Conservation (phyloP, 78 protist species). For the Emiliania huxleyi region DNA sequence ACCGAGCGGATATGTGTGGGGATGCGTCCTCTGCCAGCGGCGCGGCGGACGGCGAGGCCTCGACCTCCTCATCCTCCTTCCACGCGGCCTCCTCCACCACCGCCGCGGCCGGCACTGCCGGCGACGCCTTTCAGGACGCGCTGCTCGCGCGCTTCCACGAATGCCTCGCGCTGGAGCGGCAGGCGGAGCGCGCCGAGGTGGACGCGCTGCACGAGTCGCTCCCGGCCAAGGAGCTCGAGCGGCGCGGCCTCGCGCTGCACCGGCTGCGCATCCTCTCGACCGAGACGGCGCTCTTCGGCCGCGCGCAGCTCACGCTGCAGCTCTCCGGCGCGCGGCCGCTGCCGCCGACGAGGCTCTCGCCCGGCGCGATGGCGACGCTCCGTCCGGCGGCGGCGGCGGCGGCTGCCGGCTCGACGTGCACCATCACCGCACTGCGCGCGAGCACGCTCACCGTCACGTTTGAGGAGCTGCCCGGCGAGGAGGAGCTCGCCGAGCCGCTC, state of each 20-base stretch:
- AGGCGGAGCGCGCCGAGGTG: neutral
- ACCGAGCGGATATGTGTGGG: too few relatives aligned
- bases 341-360: neutral
- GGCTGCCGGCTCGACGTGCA: neutral
- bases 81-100: too few relatives aligned
- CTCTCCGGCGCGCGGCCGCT: neutral
- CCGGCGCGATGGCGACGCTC: neutral
- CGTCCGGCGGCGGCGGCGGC: neutral
- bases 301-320: neutral
- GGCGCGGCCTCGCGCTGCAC: constrained; percentile 31
- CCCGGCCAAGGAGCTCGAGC: neutral
- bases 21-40: too few relatives aligned
- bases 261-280: neutral
- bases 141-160: neutral
- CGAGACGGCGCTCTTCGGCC: neutral
- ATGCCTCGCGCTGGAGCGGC: constrained; percentile 1
- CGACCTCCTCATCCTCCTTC: too few relatives aligned
- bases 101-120: too few relatives aligned
- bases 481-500: neutral
- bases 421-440: neutral
- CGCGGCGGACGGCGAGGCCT: too few relatives aligned
- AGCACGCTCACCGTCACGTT: neutral
- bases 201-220: neutral
- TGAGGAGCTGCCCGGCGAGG: neutral
- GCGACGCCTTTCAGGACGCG: too few relatives aligned